phyloP scores from a whole-genome alignment of 2,329 filamentous ascomycete genomes.

The Zymoseptoria crescenta region DNA sequence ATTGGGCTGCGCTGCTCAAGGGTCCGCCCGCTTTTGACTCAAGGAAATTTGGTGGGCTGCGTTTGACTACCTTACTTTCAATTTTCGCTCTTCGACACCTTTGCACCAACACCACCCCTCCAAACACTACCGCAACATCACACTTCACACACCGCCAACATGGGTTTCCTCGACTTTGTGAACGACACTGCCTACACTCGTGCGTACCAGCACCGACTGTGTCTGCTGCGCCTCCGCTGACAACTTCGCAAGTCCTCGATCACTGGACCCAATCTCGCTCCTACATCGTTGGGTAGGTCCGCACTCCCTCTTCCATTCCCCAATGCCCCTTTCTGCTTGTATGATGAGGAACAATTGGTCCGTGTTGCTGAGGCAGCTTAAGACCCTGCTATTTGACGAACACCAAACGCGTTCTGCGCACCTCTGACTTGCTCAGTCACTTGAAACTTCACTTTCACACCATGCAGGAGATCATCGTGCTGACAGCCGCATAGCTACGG shows the following conservation, averaged over 20 bases:
- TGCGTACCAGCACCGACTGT: slow-evolving; percentile 33
- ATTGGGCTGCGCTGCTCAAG: background rate
- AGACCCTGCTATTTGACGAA: slow-evolving; percentile 80
- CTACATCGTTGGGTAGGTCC: slow-evolving; percentile 75
- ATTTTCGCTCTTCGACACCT: background rate
- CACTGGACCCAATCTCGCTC: slow-evolving; percentile 66
- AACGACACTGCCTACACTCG: slow-evolving; percentile 57
- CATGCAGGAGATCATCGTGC: slow-evolving; percentile 8
- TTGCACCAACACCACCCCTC: background rate
- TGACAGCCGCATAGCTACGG: slow-evolving; percentile 42
- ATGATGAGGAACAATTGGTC: slow-evolving; percentile 87
- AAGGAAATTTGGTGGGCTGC: background rate
- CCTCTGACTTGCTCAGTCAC: slow-evolving; percentile 51
- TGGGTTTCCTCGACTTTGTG: slow-evolving; percentile 64
- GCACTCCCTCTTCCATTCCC: slow-evolving; percentile 15
- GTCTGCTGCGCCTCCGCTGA: slow-evolving; percentile 9
- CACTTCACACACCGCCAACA: slow-evolving; percentile 33
- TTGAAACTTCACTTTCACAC: slow-evolving; percentile 14
- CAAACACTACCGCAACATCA: background rate
- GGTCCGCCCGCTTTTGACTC: background rate
- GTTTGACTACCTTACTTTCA: too few species aligned
- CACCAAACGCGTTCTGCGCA: slow-evolving; percentile 66
- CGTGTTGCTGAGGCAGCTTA: slow-evolving; percentile 93
- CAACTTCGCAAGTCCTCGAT: slow-evolving; percentile 52
- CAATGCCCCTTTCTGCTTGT: slow-evolving; percentile 27